These are phyloP conservation scores for Aspergillus sp. DNA, from an alignment of 2,329 filamentous ascomycete genomes.

Conservation along the genomic window DNA sequence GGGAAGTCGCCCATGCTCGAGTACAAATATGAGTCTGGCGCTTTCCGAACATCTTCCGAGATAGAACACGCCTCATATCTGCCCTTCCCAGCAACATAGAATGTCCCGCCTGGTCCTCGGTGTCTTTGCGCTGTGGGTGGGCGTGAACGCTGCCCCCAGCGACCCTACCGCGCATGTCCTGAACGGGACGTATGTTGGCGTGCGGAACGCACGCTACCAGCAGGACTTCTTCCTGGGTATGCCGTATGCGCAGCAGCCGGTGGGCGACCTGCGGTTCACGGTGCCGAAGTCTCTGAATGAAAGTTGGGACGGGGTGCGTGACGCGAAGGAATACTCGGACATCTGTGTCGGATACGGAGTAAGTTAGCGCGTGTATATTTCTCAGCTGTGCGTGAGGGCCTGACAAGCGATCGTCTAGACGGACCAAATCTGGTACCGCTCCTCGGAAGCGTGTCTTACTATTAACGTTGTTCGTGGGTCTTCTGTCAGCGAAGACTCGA, in stretches of 20 bases:
- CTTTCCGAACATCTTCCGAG: too few species aligned
- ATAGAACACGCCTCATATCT: too few species aligned
- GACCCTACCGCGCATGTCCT: conserved; percentile 31
- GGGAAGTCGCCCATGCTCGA: too few species aligned
- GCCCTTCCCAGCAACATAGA: not conserved
- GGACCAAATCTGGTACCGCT: conserved; percentile 35
- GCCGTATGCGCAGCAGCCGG: conserved; percentile 56
- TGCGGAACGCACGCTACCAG: conserved; percentile 38
- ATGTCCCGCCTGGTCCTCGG: not conserved
- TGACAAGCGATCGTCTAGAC: conserved; percentile 18
- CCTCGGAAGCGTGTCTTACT: conserved; percentile 58
- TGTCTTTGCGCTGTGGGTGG: conserved; percentile 2
- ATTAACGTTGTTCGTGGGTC: conserved; percentile 58
- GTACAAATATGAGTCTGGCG: too few species aligned
- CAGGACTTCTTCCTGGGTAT: conserved; percentile 56
- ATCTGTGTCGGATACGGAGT: conserved; percentile 53
- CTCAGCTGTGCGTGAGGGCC: not conserved
- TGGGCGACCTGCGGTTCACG: conserved; percentile 53
- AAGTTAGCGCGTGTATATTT: conserved; percentile 17
- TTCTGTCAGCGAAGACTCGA: conserved; percentile 32
- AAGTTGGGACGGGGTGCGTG: conserved; percentile 40
- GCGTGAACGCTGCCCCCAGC: conserved; percentile 20
- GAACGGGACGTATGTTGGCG: conserved; percentile 51
- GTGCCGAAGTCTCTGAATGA: conserved; percentile 50
- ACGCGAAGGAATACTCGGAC: conserved; percentile 46